phyloP scores from a whole-genome alignment of 2,329 filamentous ascomycete genomes.

The Ceratocystis destructans region DNA sequence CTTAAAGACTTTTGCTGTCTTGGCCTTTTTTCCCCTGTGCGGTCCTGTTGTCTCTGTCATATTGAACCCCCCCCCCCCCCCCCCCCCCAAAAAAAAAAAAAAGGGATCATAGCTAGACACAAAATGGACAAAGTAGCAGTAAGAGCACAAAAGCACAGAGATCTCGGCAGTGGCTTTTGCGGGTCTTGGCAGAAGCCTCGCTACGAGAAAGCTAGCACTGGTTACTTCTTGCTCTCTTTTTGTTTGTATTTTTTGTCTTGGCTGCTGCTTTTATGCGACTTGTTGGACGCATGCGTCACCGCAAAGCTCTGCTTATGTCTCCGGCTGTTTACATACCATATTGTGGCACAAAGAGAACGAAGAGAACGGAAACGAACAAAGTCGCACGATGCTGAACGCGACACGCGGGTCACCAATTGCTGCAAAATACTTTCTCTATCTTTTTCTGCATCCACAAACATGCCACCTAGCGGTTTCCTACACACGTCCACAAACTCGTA shows the following conservation, averaged over 20 bases:
- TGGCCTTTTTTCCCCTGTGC: background rate
- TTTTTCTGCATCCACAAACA: background rate
- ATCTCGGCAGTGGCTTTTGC: constrained; percentile 4
- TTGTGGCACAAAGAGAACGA: too few relatives aligned
- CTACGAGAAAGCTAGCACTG: background rate
- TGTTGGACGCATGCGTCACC: background rate
- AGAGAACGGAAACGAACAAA: too few relatives aligned
- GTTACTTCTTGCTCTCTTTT: background rate
- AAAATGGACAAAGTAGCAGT: background rate
- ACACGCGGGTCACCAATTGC: background rate
- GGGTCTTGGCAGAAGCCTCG: background rate
- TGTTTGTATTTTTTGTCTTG: background rate
- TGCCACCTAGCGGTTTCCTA: background rate
- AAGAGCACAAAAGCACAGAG: background rate
- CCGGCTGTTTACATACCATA: background rate
- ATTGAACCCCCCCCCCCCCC: background rate
- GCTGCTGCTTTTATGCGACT: background rate
- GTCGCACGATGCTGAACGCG: too few relatives aligned
- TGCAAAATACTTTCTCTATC: background rate
- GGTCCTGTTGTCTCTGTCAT: background rate
- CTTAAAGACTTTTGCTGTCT: background rate
- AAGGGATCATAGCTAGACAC: background rate
- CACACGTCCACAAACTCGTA: background rate
- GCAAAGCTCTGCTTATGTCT: background rate
- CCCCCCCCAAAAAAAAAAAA: too few relatives aligned